Base-by-base conservation (phyloP, 805 yeast species). In the Lachancea thermotolerans region DNA sequence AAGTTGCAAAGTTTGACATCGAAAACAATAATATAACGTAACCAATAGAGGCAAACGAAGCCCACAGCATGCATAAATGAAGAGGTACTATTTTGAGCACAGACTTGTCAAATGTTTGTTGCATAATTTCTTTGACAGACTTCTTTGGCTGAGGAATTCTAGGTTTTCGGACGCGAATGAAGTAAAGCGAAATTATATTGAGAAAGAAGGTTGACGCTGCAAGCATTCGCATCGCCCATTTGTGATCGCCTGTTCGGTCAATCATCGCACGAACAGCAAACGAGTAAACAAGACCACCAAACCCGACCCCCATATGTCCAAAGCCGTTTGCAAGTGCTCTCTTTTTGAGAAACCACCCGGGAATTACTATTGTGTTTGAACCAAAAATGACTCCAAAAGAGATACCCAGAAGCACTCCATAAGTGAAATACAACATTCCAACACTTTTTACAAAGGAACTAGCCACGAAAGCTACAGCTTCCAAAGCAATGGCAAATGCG, bases 341-440 rank as follows among this genome's bases (percentile, higher is more conserved):
- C 47, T 67, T 79, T 50, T 75, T 81, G 36, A 77, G 62, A 57
- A 85, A 85, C 83, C 85, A 84, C 44, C 79, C 84, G 0, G 89
- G 88, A 21, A 84, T 55, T 10, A 82, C 61, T 2, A 78, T 70
- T 16, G 78, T 64, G 8, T 77, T 78, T 1, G 90, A 82, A 2
- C 80, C 70, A 42, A 78, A 74, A 31, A 79, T 67, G n/a, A 78
- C 58, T 0, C 85, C 79, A 35, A 68, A 67, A 0, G 71, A 59
- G 30, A 75, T 56, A 29, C 88, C 84, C 43, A 73, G 74, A 35
- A 84, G 49, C 2, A 82, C 67, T 28, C 91, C 90, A 61, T 84
- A 89, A 7, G 86, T 77, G 36, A 81, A 59, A 54, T 73, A 81
- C 11, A 85, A 56, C 48, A 83, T 80, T 86, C 90, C 82, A 12